Evolutionary conservation across 2,329 filamentous ascomycete species (phyloP).

Genomic region (Penicillium sp.): DNA sequence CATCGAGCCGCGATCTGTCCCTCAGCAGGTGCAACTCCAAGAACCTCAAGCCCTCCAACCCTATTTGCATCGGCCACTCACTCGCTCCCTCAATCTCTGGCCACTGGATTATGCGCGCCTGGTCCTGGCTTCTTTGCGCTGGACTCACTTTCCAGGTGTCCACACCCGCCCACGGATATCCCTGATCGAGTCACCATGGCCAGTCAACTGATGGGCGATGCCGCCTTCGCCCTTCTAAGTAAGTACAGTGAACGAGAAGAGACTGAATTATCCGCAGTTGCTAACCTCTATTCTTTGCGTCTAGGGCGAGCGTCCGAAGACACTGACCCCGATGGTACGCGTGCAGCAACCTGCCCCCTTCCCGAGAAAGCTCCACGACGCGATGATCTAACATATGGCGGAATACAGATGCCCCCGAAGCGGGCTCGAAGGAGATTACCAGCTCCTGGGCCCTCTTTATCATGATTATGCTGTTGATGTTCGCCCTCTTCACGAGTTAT

Average conservation of each 20-base stretch:
- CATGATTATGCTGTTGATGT: conserved; percentile 88
- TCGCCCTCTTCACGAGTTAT: conserved; percentile 96
- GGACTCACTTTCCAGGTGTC: conserved; percentile 38
- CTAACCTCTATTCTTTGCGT: conserved; percentile 24
- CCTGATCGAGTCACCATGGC: conserved; percentile 38
- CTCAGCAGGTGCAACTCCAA: conserved; percentile 23
- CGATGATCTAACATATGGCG: conserved; percentile 21
- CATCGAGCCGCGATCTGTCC: conserved; percentile 16
- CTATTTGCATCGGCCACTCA: conserved; percentile 10
- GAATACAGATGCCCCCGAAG: conserved; percentile 68
- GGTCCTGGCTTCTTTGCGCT: conserved; percentile 35
- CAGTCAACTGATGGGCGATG: conserved; percentile 39
- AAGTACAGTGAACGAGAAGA: conserved; percentile 23
- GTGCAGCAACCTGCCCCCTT: conserved; percentile 13
- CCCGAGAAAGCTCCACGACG: conserved; percentile 9
- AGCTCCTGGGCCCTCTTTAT: conserved; percentile 98
- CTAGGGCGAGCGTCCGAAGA: conserved; percentile 43
- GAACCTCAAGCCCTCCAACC: conserved; percentile 14
- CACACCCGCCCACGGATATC: conserved; percentile 27
- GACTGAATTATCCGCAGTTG: background rate
- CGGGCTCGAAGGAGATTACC: conserved; percentile 89
- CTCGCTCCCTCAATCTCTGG: conserved; percentile 1
- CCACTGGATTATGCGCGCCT: conserved; percentile 42
- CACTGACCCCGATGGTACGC: conserved; percentile 45
- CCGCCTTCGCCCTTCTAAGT: conserved; percentile 42